Conservation (phyloP, 2,329 filamentous ascomycete genomes). For the Fusarium albosuccineum region DNA sequence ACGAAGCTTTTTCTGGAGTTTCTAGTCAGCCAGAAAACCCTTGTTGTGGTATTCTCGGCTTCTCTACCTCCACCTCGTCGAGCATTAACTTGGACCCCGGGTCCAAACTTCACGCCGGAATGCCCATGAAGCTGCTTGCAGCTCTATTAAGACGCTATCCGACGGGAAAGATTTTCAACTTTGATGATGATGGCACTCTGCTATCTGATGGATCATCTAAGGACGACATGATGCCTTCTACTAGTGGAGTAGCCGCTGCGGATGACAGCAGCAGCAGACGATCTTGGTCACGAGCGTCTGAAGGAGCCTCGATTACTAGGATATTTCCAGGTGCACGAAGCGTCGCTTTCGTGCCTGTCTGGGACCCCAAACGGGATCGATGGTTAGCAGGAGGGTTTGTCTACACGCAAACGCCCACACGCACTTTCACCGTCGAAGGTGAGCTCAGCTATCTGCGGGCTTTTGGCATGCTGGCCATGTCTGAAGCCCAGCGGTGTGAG, state of each 20-base stretch:
- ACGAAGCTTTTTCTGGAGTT: slow-evolving; percentile 37
- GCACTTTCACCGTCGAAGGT: slow-evolving; percentile 59
- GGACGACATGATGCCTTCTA: slow-evolving; percentile 37
- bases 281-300: slow-evolving; percentile 16
- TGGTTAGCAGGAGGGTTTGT: slow-evolving; percentile 64
- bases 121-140: slow-evolving; percentile 56
- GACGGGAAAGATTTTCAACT: slow-evolving; percentile 61
- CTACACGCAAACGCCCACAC: slow-evolving; percentile 60
- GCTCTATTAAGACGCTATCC: slow-evolving; percentile 61
- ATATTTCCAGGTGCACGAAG: slow-evolving; percentile 60
- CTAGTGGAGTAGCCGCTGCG: background rate
- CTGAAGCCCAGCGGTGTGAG: slow-evolving; percentile 64
- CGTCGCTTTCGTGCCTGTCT: slow-evolving; percentile 62
- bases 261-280: slow-evolving; percentile 1
- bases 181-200: slow-evolving; percentile 55
- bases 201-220: slow-evolving; percentile 50
- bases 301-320: slow-evolving; percentile 42
- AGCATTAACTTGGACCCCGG: slow-evolving; percentile 49
- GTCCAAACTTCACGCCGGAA: slow-evolving; percentile 32
- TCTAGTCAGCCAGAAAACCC: slow-evolving; percentile 18
- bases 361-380: slow-evolving; percentile 59
- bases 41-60: slow-evolving; percentile 54
- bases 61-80: slow-evolving; percentile 51
- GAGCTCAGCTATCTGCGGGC: slow-evolving; percentile 65
- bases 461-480: slow-evolving; percentile 68